phyloP scores from a whole-genome alignment of 2,329 filamentous ascomycete species.

The Fusarium floridanum region DNA sequence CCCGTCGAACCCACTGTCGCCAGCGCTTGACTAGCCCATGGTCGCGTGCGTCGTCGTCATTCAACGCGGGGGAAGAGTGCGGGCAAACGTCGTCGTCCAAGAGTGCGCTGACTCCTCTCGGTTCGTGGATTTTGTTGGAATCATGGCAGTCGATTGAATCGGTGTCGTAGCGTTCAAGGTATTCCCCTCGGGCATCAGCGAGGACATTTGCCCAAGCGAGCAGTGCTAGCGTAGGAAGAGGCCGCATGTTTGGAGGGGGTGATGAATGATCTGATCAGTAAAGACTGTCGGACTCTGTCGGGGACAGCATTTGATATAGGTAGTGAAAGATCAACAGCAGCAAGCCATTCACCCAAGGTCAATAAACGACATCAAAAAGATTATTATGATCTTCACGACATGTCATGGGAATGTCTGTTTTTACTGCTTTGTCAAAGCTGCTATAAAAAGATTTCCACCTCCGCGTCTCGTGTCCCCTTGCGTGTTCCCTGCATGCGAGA shows the following conservation, averaged over 20 bases:
- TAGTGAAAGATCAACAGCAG: background rate
- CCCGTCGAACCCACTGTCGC: background rate
- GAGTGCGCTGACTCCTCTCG: background rate
- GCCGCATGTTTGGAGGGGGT: background rate
- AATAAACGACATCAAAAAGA: background rate
- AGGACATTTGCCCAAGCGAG: background rate
- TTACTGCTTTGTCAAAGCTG: background rate
- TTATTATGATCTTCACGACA: background rate
- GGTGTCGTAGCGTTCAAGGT: background rate
- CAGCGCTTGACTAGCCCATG: background rate
- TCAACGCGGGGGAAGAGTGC: background rate
- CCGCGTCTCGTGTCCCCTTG: background rate
- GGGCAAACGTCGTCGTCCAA: background rate
- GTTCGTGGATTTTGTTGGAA: background rate
- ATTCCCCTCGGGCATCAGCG: background rate
- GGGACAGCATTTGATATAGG: background rate
- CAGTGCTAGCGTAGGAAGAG: background rate
- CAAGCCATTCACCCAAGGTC: background rate
- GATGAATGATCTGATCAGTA: background rate
- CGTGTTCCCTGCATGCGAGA: background rate
- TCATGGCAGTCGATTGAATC: background rate
- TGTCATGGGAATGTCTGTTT: background rate
- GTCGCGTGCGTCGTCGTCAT: background rate
- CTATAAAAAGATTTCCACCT: background rate
- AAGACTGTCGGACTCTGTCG: background rate